Conservation (phyloP, 2,329 filamentous ascomycete species). For the Alternaria dauci region DNA sequence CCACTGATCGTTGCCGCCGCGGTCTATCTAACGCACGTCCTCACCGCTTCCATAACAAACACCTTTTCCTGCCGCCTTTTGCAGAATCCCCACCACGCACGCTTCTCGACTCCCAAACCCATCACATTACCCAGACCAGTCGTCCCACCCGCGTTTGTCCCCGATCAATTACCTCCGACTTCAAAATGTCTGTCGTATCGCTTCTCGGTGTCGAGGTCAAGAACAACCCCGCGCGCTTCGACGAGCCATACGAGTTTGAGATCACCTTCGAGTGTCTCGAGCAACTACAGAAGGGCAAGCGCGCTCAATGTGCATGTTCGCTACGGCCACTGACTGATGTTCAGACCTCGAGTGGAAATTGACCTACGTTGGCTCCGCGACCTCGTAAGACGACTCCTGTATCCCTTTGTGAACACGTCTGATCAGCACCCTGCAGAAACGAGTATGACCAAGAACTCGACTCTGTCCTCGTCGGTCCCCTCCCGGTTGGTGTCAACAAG, state of each 20-base stretch:
- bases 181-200: conserved; percentile 91
- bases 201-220: conserved; percentile 93
- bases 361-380: conserved; percentile 97
- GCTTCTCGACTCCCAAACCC: conserved; percentile 4
- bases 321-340: conserved; percentile 24
- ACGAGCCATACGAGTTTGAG: conserved; percentile 93
- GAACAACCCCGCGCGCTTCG: conserved; percentile 97
- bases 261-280: conserved; percentile 99
- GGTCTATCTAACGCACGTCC: conserved; percentile 33
- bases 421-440: conserved; percentile 64
- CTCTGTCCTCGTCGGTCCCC: conserved; percentile 94
- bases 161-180: conserved; percentile 9
- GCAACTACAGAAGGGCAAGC: conserved; percentile 84
- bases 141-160: neutral
- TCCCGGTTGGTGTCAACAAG: conserved; percentile 97
- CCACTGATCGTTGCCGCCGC: conserved; percentile 30
- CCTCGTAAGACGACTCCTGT: conserved; percentile 71
- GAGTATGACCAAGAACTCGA: conserved; percentile 99
- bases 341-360: conserved; percentile 98
- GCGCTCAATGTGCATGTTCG: neutral
- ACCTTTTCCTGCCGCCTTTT: conserved; percentile 20
- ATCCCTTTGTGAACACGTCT: conserved; percentile 9
- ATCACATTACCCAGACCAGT: neutral
- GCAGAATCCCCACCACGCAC: conserved; percentile 14
- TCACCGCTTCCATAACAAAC: conserved; percentile 34